phyloP scores from a whole-genome alignment of 2,329 filamentous ascomycete species.

The Beauveria sp. region DNA sequence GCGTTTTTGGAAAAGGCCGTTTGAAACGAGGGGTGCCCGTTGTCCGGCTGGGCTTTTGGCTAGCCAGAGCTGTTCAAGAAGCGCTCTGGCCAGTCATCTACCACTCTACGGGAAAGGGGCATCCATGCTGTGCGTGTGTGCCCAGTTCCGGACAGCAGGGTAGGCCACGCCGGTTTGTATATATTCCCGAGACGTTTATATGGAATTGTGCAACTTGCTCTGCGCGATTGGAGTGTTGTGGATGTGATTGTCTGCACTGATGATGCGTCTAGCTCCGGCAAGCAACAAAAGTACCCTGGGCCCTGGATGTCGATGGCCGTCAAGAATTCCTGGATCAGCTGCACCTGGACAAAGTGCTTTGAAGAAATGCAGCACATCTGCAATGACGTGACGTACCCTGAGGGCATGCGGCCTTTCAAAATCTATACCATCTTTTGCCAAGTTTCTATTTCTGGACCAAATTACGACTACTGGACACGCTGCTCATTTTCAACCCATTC shows the following conservation, averaged over 20 bases:
- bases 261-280: background rate
- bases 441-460: background rate
- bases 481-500: too few species aligned
- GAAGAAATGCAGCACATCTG: background rate
- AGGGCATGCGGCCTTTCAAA: background rate
- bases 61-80: background rate
- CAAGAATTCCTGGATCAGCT: background rate
- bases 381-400: background rate
- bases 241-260: conserved; percentile 5
- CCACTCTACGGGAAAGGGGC: background rate
- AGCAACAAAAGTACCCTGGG: background rate
- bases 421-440: background rate
- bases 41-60: background rate
- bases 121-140: background rate
- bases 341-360: background rate
- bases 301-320: background rate
- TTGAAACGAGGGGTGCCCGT: background rate
- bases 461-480: too few species aligned
- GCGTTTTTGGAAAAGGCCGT: conserved; percentile 9
- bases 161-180: conserved; percentile 46
- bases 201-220: conserved; percentile 23
- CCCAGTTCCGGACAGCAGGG: conserved; percentile 43
- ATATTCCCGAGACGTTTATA: conserved; percentile 39
- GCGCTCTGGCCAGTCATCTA: background rate
- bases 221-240: background rate